Percentiles rank a stretch among this genome's conserved stretches.
These are phyloP conservation scores for Exserohilum turcica DNA, from an alignment of 2,329 filamentous ascomycete species.

Conservation along the genomic window DNA sequence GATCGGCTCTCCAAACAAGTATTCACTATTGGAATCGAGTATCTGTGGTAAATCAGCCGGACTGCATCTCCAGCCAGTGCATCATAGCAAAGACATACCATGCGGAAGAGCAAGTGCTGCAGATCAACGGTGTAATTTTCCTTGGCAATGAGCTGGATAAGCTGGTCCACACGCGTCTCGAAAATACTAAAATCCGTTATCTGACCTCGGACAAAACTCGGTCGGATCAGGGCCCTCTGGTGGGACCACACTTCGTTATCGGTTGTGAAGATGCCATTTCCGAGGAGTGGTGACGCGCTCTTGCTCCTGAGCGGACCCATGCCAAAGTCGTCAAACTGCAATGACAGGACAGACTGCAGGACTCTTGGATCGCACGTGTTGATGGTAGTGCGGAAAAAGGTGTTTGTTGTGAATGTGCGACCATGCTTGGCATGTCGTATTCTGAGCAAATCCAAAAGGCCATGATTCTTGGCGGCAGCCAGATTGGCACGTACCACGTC, in stretches of 20 bases:
- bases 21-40: too few species aligned
- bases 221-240: constrained; percentile 19
- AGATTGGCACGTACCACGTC: too few species aligned
- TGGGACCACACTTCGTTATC: constrained; percentile 28
- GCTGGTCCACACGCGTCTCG: constrained; percentile 21
- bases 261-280: constrained; percentile 33
- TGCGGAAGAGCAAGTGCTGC: constrained; percentile 24
- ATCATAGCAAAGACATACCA: too few species aligned
- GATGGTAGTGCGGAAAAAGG: background rate
- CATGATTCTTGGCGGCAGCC: background rate
- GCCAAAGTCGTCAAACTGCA: constrained; percentile 25
- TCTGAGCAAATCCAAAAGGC: background rate
- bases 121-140: constrained; percentile 19
- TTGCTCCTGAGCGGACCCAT: constrained; percentile 23
- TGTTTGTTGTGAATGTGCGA: background rate
- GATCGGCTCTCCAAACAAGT: too few species aligned
- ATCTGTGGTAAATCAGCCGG: too few species aligned
- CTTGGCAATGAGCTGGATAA: constrained; percentile 20
- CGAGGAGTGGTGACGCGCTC: constrained; percentile 19
- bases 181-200: constrained; percentile 25
- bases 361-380: constrained; percentile 23
- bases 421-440: background rate
- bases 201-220: constrained; percentile 26
- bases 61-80: too few species aligned
- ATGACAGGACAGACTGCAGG: constrained; percentile 29